Conservation (phyloP, 331 rosid genomes). For the Quercus phellos region DNA sequence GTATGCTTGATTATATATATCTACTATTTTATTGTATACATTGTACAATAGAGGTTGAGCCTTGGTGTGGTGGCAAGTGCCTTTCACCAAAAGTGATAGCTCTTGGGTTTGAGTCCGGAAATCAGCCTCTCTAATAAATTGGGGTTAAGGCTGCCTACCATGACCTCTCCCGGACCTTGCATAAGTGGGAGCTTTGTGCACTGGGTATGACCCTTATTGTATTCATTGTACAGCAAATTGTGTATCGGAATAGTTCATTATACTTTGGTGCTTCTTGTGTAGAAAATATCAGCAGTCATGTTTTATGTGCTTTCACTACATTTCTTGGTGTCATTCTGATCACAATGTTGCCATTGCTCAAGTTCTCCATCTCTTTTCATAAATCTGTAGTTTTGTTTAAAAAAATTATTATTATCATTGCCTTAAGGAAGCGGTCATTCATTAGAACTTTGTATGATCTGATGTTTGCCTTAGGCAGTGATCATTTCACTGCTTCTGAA, state of each 20-base stretch:
- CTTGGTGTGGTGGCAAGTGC: no score
- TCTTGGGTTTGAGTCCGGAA: no score
- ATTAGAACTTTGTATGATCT: no score
- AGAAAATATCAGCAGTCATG: background rate
- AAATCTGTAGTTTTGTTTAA: background rate
- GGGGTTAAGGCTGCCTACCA: no score
- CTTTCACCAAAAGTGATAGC: no score
- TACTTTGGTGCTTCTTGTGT: background rate
- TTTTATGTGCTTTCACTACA: background rate
- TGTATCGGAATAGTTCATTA: background rate
- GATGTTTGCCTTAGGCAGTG: background rate
- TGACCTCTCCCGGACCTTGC: no score
- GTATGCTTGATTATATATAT: conserved; percentile 32
- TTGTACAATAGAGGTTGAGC: background rate
- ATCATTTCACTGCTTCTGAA: no score
- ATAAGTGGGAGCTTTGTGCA: no score
- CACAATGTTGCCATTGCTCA: background rate
- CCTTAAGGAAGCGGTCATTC: background rate
- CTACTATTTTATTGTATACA: background rate
- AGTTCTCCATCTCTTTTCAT: background rate
- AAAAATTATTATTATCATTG: background rate
- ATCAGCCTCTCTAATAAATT: no score
- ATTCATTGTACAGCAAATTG: background rate
- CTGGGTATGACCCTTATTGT: background rate
- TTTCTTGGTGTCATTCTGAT: background rate